These are phyloP conservation scores for Oligophagozyma castellii DNA, from an alignment of 1,139 yeast genomes.

Conservation along the genomic window DNA sequence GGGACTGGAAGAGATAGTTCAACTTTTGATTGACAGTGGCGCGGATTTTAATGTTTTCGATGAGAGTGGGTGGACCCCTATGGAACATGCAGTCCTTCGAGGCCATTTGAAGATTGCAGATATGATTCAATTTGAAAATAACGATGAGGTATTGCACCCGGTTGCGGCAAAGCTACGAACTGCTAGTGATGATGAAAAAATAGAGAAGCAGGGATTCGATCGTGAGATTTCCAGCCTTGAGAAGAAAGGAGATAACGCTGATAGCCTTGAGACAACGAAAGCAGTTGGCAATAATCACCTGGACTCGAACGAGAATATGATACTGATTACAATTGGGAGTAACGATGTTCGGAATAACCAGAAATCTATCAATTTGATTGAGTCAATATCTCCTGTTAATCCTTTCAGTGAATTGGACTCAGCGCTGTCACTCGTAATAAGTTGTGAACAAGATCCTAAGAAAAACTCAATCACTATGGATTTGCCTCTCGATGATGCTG, in stretches of 20 bases:
- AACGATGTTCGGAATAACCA: constrained; percentile 55
- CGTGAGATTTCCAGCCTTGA: constrained; percentile 1
- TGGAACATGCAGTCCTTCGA: constrained; percentile 88
- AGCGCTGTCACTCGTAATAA: constrained; percentile 65
- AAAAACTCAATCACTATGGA: constrained; percentile 65
- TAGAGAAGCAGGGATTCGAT: neutral
- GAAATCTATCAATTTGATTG: constrained; percentile 45
- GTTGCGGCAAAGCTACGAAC: constrained; percentile 3
- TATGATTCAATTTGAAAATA: constrained; percentile 34
- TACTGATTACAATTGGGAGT: constrained; percentile 74
- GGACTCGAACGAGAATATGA: constrained; percentile 46
- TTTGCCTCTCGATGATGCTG: constrained; percentile 73
- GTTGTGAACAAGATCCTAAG: constrained; percentile 37
- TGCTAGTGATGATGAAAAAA: neutral
- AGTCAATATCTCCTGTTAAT: constrained; percentile 62
- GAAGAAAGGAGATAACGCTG: constrained; percentile 4
- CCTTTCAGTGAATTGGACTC: constrained; percentile 62
- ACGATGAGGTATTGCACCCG: constrained; percentile 16
- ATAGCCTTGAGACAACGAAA: constrained; percentile 39
- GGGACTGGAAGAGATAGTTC: constrained; percentile 50
- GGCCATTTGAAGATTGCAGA: constrained; percentile 72
- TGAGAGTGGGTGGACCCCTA: constrained; percentile 91
- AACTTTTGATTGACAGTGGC: constrained; percentile 38
- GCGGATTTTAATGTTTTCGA: constrained; percentile 50
- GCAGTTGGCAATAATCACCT: constrained; percentile 80